phyloP scores from a whole-genome alignment of 2,329 filamentous ascomycete species.

The Rachicladosporium sp. region DNA sequence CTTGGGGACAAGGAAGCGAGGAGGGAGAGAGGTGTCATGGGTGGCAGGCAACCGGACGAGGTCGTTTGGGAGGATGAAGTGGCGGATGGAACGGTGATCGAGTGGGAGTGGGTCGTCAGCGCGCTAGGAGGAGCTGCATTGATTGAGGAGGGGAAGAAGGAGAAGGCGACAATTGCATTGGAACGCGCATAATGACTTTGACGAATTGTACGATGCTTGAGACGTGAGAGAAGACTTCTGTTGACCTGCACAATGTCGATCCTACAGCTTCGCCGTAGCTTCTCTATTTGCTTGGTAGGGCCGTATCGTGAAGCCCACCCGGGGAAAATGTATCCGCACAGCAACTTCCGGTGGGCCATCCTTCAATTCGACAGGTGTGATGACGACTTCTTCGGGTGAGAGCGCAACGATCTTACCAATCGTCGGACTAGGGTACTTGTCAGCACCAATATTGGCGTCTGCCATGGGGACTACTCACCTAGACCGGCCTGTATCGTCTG shows the following conservation, averaged over 20 bases:
- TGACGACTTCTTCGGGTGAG: conserved; percentile 29
- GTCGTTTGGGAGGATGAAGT: conserved; percentile 4
- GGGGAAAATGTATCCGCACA: conserved; percentile 28
- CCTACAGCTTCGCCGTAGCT: too few relatives aligned
- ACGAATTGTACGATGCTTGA: too few relatives aligned
- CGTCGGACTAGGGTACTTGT: conserved; percentile 18
- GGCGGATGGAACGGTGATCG: conserved; percentile 6
- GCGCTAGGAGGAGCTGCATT: too few relatives aligned
- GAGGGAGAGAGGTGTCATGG: conserved; percentile 12
- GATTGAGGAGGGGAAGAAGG: too few relatives aligned
- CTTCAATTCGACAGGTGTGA: conserved; percentile 21
- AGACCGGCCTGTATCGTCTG: conserved; percentile 29
- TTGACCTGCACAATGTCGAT: too few relatives aligned
- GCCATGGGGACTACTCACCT: conserved; percentile 11
- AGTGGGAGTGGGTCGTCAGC: conserved; percentile 7
- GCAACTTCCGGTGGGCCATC: conserved; percentile 17
- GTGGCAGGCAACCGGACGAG: background rate
- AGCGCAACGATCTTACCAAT: conserved; percentile 24
- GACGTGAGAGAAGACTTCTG: too few relatives aligned
- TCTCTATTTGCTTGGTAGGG: conserved; percentile 1
- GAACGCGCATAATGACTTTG: too few relatives aligned
- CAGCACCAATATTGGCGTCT: conserved; percentile 1
- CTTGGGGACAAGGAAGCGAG: conserved; percentile 17
- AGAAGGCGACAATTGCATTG: too few relatives aligned
- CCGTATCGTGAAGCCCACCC: conserved; percentile 27